phyloP scores from a whole-genome alignment of 148 eudicot genomes.

The Silene uniflora region DNA sequence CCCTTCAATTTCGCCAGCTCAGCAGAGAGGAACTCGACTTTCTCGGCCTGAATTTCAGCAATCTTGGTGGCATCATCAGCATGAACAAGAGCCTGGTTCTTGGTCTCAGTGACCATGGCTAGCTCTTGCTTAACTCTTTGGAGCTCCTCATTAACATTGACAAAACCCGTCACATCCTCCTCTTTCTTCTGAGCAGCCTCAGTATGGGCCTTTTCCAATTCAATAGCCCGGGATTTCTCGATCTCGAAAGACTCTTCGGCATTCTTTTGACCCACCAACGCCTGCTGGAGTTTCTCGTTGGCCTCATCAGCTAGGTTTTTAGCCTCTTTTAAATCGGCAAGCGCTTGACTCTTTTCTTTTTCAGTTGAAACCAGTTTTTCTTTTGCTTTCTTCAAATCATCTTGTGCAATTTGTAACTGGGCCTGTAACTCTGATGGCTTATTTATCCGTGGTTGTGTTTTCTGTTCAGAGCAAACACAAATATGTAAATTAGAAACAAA shows the following conservation, averaged over 20 bases:
- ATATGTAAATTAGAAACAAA: conserved; percentile 9
- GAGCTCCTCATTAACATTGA: conserved; percentile 42
- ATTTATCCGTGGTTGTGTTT: conserved; percentile 49
- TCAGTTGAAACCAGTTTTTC: conserved; percentile 58
- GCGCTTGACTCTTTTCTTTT: conserved; percentile 68
- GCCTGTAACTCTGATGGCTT: conserved; percentile 77
- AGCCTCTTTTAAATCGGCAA: conserved; percentile 59
- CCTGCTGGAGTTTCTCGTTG: conserved; percentile 70
- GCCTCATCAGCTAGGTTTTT: conserved; percentile 69
- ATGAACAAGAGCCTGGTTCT: conserved; percentile 70
- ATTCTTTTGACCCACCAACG: conserved; percentile 70
- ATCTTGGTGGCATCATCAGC: conserved; percentile 86
- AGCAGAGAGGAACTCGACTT: conserved; percentile 56
- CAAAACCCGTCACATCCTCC: conserved; percentile 47
- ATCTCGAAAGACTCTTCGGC: conserved; percentile 51
- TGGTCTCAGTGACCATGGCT: conserved; percentile 50
- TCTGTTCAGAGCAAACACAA: conserved; percentile 38
- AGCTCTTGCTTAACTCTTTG: conserved; percentile 65
- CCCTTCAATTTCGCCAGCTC: conserved; percentile 65
- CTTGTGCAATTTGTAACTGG: conserved; percentile 56
- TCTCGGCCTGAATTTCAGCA: conserved; percentile 72
- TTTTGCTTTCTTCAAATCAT: conserved; percentile 74
- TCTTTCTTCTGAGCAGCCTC: conserved; percentile 88
- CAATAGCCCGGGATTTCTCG: background rate
- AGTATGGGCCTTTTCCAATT: conserved; percentile 1